Evolutionary conservation across 1,284 basidiomycete species (phyloP), one percentile per base, ranked within the genome.

Genomic region (Leccinum fuscescens): DNA sequence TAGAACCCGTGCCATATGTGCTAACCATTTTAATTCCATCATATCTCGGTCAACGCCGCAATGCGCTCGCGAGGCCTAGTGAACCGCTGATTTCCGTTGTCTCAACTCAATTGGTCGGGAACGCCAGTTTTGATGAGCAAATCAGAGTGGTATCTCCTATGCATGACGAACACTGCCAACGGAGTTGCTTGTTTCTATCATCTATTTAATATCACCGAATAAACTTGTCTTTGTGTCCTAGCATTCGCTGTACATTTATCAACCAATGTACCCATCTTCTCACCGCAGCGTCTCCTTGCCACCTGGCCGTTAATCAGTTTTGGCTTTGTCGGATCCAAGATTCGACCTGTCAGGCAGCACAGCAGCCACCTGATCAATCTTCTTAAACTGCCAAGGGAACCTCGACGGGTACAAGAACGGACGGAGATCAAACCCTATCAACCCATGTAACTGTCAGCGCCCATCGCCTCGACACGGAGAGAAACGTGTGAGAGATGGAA

Each of bases 301-400:
- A 69, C 77, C 58, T 22, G 58, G 50, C 57, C 62, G 20, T 52
- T 63, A 83, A 56, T 82, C 80, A 3, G 75, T 75, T 70, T 83
- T 84, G 14, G 73, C 61, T 48, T 75, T 76, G 50, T 73, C 69
- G 24, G 56, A 55, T 39, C 65, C 67, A 1, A 75, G 65, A 27
- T 75, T 76, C 1, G 90, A 89, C 65, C 85, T 82, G 69, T 95
- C 90, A 1, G 91, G 92, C 35, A 94, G 77, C 4, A 73, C 78
- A 9, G 85, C 86, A 7, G 90, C 93, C 3, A 93, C 79, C 60
- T 88, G 86, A 69, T 98, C 96, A 61, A 99, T 98, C 79, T 93
- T 94, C 72, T 82, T 86, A 78, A 98, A 99, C 73, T 99, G 97
- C 87, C 93, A 98, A 0, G 93, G 90, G 79, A 98, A 99, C 56